These are phyloP conservation scores for Ceratocystis destructans DNA, from an alignment of 2,329 filamentous ascomycete species.

Conservation along the genomic window DNA sequence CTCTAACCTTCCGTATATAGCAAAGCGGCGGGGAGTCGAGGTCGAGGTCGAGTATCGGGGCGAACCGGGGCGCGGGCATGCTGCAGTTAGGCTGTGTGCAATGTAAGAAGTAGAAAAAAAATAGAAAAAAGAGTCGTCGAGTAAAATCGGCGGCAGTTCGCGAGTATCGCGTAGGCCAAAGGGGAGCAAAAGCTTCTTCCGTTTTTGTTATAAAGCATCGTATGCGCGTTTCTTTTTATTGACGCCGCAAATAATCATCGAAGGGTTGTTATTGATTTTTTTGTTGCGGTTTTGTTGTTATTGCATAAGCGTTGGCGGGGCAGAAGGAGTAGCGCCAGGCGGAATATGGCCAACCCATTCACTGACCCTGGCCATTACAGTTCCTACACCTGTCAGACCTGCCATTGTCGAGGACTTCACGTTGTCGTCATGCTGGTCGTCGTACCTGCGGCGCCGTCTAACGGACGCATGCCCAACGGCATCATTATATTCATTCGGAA, in stretches of 20 bases:
- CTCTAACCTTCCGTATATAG: no score
- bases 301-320: constrained; percentile 9
- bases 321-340: constrained; percentile 29
- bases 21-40: background rate
- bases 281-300: constrained; percentile 6
- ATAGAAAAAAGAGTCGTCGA: constrained; percentile 4
- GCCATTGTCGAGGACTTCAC: constrained; percentile 33
- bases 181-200: background rate
- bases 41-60: background rate
- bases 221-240: background rate
- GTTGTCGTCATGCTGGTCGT: constrained; percentile 14
- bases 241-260: background rate
- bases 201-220: background rate
- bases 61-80: background rate
- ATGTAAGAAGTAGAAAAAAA: background rate
- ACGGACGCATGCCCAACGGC: constrained; percentile 17
- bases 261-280: background rate
- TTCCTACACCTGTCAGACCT: constrained; percentile 33
- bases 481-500: constrained; percentile 16
- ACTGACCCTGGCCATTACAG: constrained; percentile 35
- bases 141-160: background rate
- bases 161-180: background rate
- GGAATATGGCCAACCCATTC: constrained; percentile 38
- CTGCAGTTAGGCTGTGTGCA: background rate
- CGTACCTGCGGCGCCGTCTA: constrained; percentile 19